Percentiles rank a stretch among this genome's conserved stretches.
These are phyloP conservation scores for Eucalyptus victrix DNA, from an alignment of 345 rosid genomes.

Conservation along the genomic window DNA sequence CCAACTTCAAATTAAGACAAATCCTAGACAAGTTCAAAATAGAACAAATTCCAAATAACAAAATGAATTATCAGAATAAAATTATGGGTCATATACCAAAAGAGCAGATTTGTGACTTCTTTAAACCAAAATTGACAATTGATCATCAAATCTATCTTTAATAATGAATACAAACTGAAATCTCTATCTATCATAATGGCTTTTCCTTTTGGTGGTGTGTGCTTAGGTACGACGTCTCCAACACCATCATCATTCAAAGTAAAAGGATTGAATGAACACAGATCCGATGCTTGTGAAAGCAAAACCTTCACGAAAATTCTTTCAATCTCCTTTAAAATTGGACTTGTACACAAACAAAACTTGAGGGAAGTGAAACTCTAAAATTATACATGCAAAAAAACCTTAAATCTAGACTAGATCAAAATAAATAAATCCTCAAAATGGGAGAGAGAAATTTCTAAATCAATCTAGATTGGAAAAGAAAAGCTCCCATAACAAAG, in stretches of 20 bases:
- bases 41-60: too few relatives aligned
- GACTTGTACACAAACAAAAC: background rate
- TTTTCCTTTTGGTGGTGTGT: accelerated
- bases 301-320: too few relatives aligned
- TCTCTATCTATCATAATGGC: too few relatives aligned
- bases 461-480: background rate
- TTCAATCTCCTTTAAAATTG: background rate
- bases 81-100: background rate
- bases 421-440: accelerated
- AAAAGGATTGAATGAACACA: too few relatives aligned
- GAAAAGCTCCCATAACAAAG: background rate
- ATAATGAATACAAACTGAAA: accelerated
- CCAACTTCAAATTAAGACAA: background rate
- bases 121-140: accelerated
- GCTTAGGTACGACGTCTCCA: accelerated
- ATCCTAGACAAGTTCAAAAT: accelerated
- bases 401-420: background rate
- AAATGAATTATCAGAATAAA: too few relatives aligned
- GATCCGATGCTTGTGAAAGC: accelerated
- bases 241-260: too few relatives aligned
- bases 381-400: too few relatives aligned
- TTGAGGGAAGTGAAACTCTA: accelerated
- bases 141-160: accelerated
- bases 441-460: background rate
- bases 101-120: background rate